Conservation (phyloP, 371 early-diverging fungal species). For the Mucor piriformis region DNA sequence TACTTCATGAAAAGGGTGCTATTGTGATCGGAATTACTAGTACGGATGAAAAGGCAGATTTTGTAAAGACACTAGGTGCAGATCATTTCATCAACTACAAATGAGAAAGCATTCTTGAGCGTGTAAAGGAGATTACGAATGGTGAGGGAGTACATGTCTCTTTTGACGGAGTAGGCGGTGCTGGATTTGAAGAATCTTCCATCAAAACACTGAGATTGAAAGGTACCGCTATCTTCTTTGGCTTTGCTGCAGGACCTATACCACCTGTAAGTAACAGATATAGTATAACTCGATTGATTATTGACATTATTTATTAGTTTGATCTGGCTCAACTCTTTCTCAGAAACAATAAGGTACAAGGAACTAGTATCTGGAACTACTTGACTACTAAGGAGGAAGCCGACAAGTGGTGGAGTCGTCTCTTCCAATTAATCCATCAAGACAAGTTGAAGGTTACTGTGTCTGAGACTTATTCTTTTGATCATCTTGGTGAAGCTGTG, state of each 20-base stretch:
- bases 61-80: constrained; percentile 76
- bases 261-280: constrained; percentile 61
- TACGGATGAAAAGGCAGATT: constrained; percentile 74
- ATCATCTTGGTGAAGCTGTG: constrained; percentile 78
- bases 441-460: constrained; percentile 65
- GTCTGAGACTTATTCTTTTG: constrained; percentile 75
- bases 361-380: constrained; percentile 34
- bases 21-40: constrained; percentile 90
- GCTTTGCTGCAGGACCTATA: constrained; percentile 89
- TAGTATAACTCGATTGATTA: no score
- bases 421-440: constrained; percentile 61
- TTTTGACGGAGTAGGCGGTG: constrained; percentile 90
- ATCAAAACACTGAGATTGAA: constrained; percentile 70
- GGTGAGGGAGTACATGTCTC: constrained; percentile 86
- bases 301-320: not conserved
- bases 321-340: not conserved
- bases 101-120: constrained; percentile 61
- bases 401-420: constrained; percentile 54
- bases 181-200: constrained; percentile 76
- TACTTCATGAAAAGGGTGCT: constrained; percentile 55
- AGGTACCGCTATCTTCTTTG: constrained; percentile 88
- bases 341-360: not conserved
- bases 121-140: constrained; percentile 76
- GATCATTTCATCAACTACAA: constrained; percentile 80
- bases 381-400: constrained; percentile 74